These are phyloP conservation scores for Ambispora gerdemannii DNA, from an alignment of 192 early-diverging fungal species.

Conservation along the genomic window DNA sequence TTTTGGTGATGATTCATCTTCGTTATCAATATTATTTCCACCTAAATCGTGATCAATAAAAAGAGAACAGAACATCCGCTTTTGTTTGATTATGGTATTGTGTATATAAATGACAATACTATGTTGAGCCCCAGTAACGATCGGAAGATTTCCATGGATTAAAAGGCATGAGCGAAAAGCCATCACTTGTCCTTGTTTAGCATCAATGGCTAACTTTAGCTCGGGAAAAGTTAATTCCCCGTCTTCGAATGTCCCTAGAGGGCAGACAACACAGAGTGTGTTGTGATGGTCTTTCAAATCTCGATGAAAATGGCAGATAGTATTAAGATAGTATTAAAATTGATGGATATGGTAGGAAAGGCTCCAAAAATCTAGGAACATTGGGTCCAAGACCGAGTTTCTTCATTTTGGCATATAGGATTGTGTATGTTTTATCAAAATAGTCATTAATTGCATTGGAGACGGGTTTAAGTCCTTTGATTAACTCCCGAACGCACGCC, in stretches of 20 bases:
- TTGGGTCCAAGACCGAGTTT: slow-evolving; percentile 17
- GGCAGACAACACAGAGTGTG: slow-evolving; percentile 20
- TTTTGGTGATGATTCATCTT: no score
- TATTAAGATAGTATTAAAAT: slow-evolving; percentile 23
- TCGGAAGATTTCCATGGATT: background rate
- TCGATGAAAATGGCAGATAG: slow-evolving; percentile 13
- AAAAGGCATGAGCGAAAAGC: background rate
- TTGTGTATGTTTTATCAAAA: background rate
- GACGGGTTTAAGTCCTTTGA: slow-evolving; percentile 1
- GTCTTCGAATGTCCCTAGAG: background rate
- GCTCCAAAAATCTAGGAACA: slow-evolving; percentile 20
- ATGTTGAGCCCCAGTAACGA: background rate
- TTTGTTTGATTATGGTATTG: slow-evolving; percentile 2
- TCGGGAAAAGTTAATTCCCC: slow-evolving; percentile 2
- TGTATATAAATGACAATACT: slow-evolving; percentile 23
- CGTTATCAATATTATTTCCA: no score
- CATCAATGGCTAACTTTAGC: background rate
- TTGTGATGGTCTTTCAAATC: slow-evolving; percentile 20
- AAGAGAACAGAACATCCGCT: background rate
- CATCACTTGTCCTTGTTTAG: background rate
- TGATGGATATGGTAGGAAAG: slow-evolving; percentile 10
- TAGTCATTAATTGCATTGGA: background rate
- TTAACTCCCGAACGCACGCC: slow-evolving; percentile 12
- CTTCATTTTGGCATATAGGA: slow-evolving; percentile 11
- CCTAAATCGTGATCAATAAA: background rate